phyloP scores from a whole-genome alignment of 305 asterid genomes.

The Solanum hybrid region DNA sequence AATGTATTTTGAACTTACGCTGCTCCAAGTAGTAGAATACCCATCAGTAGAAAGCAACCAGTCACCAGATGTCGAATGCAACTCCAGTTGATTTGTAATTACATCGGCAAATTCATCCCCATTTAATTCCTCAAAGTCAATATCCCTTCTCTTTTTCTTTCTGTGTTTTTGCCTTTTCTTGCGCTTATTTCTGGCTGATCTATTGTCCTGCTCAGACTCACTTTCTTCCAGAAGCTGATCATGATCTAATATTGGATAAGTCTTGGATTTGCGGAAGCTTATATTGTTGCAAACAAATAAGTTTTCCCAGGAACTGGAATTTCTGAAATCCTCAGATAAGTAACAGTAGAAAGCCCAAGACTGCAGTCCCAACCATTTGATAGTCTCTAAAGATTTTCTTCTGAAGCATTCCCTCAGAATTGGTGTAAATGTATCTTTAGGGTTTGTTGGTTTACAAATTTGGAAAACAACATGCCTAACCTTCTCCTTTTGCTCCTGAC shows the following conservation, averaged over 20 bases:
- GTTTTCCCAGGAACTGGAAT: constrained; percentile 8
- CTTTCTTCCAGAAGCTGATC: constrained; percentile 6
- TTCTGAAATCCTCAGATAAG: constrained; percentile 5
- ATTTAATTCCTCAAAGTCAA: not conserved
- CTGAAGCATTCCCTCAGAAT: constrained; percentile 19
- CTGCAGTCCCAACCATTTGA: constrained; percentile 15
- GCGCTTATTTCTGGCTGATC: constrained; percentile 5
- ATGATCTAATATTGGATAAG: constrained; percentile 2
- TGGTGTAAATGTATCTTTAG: constrained; percentile 34
- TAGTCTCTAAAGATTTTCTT: not conserved
- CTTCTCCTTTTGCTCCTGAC: constrained; percentile 9
- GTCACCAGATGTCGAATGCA: not conserved
- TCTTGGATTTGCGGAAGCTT: constrained; percentile 10
- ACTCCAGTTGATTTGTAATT: not conserved
- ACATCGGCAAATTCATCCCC: constrained; percentile 1
- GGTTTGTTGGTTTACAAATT: constrained; percentile 6
- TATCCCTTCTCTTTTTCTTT: constrained; percentile 13
- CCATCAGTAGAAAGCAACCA: constrained; percentile 19
- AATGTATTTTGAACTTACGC: constrained; percentile 11
- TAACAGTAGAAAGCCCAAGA: constrained; percentile 15
- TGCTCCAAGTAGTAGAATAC: constrained; percentile 15
- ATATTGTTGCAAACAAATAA: constrained; percentile 11
- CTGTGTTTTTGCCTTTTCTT: constrained; percentile 10
- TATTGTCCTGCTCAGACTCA: constrained; percentile 4
- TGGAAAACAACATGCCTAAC: constrained; percentile 7